A percentile compares a stretch with the other conserved stretches of the same genome.
phyloP scores from a whole-genome alignment of 306 rosid genomes.

The Castanopsis chinensis region DNA sequence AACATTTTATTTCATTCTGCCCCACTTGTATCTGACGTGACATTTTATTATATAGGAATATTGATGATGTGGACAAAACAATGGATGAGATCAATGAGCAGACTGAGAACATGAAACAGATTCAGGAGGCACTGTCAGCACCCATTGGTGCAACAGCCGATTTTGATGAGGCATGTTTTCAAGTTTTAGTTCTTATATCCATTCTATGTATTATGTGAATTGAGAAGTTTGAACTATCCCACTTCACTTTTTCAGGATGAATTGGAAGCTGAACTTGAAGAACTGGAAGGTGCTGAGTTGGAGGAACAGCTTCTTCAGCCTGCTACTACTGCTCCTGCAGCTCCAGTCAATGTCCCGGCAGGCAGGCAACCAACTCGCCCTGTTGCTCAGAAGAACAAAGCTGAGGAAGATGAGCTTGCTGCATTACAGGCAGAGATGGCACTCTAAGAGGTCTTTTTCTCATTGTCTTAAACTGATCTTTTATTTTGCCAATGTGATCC shows the following conservation, averaged over 20 bases:
- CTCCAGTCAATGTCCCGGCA: slow-evolving; percentile 76
- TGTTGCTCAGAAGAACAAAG: slow-evolving; percentile 56
- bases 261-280: slow-evolving; percentile 98
- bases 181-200: slow-evolving; percentile 1
- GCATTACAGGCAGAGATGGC: slow-evolving; percentile 99
- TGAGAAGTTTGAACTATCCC: slow-evolving; percentile 9
- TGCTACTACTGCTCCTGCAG: slow-evolving; percentile 88
- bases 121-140: slow-evolving; percentile 90
- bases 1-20: background rate
- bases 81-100: slow-evolving; percentile 99
- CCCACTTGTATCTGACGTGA: background rate
- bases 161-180: slow-evolving; percentile 76
- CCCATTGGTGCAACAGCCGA: slow-evolving; percentile 90
- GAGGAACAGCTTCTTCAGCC: slow-evolving; percentile 99
- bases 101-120: slow-evolving; percentile 97
- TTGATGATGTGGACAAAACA: slow-evolving; percentile 93
- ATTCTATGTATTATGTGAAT: background rate
- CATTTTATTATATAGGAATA: slow-evolving; percentile 58
- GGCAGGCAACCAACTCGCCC: slow-evolving; percentile 81
- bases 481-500: background rate
- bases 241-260: slow-evolving; percentile 62
- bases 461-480: background rate
- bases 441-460: slow-evolving; percentile 64
- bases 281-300: slow-evolving; percentile 95
- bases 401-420: slow-evolving; percentile 92